Base-by-base conservation (phyloP, 129 eudicot species). In the Smallanthus sonchifolius region DNA sequence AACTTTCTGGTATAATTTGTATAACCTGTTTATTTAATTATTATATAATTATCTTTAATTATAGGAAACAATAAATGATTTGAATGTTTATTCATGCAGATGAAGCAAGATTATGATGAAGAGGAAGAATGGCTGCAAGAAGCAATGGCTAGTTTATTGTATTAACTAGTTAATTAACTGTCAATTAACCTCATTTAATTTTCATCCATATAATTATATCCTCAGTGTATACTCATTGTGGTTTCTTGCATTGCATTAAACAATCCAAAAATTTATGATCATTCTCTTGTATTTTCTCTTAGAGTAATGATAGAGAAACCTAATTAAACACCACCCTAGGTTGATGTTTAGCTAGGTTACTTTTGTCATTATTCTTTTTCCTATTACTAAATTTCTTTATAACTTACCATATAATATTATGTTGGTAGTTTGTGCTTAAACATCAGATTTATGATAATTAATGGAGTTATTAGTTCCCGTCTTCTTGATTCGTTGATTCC, bases 111-210 rank as follows among this genome's bases (percentile, higher is more conserved):
- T 71, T 81, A 72, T 51, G 93, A 84, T 3, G 93, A 80, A 61
- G 91, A 88, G 24, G 86, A 86, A 49, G 89, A 87, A 61, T 87
- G 95, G 98, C 78, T 90, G 55, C 84, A 91, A 75, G 88, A 87
- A 72, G 98, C 98, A 54, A 82, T 93, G 82, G 80, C 88, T 34
- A 86, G 84, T 84, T 83, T 93, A 73, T 48, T 87, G 83, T 86
- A 84, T 43, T 45, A 44, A 20, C 24, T 57, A 69, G 24, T 69
- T 36, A 35, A 14, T 59, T 35, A 32, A 45, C 37, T 30, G 39
- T 69, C 52, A 24, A 28, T 69, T 47, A 54, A 48, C 40, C 45
- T 40, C 20, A 72, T 28, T 16, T 19, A 45, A 4, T 47, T 24
- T 49, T 71, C 28, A 20, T 62, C 69, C 55, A 36, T 70, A 45